Base-by-base conservation (phyloP, 2,329 filamentous ascomycete species). In the Curvularia sp. region DNA sequence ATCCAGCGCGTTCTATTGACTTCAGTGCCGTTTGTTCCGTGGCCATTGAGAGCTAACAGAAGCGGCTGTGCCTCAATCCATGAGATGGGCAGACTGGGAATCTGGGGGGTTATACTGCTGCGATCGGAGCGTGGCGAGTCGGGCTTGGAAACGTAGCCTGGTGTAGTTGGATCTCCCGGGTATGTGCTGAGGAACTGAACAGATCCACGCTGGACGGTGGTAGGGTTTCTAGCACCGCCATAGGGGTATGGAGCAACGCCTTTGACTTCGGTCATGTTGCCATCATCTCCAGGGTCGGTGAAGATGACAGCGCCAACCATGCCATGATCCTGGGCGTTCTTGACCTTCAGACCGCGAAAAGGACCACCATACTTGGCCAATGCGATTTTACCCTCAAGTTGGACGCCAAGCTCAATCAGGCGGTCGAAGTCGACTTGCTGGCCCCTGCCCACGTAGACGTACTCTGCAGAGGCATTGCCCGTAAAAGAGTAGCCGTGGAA, bases 51-150 rank as follows among this genome's bases (percentile, higher is more conserved):
- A 0, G 92, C 89, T 70, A 88, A 89, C 18, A 97, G 83, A 33
- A 97, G 85, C 0, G 93, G 93, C 22, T 96, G 77, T 1, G 90
- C 92, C 64, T 96, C 92, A 3, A 81, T 78, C 74, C 93, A 96
- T 0, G 93, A 96, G 39, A 97, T 90, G 2, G 93, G 93, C 6
- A 96, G 80, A 1, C 93, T 96, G 0, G 93, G 93, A 57, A 97
- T 97, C 1, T 84, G 85, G 0, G 93, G 90, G 24, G 87, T 90
- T 3, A 84, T 83, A 7, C 82, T 77, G 20, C 88, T 81, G 0
- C 87, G 86, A 18, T 91, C 87, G 53, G 86, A 83, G 33, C 93
- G 86, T 15, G 90, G 89, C 18, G 84, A 89, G 28, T 89, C 92
- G 13, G 91, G 89, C 75, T 93, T 93, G 0, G 92, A 96, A 3